These are phyloP conservation scores for Gossypium arboreum DNA, from an alignment of 345 rosid genomes.

Conservation along the genomic window DNA sequence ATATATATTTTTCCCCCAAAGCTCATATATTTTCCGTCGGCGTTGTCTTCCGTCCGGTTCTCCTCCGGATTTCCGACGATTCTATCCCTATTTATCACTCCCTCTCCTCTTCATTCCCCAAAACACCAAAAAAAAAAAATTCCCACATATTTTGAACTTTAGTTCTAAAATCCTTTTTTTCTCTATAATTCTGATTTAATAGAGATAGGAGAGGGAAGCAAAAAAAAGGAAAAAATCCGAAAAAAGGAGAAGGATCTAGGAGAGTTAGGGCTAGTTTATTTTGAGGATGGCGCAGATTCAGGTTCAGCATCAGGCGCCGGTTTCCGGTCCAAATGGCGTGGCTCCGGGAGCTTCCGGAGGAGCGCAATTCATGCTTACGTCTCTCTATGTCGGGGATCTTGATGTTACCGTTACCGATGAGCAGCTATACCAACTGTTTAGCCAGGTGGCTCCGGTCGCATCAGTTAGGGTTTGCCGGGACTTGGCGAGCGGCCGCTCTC, in stretches of 20 bases:
- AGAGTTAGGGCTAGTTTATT: constrained; percentile 1
- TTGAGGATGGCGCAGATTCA: constrained; percentile 77
- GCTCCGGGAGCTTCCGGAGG: constrained; percentile 34
- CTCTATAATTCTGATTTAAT: constrained; percentile 18
- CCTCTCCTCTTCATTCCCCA: constrained; percentile 19
- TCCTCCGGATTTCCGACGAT: constrained; percentile 31
- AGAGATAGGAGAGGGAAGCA: constrained; percentile 22
- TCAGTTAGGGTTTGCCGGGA: constrained; percentile 89
- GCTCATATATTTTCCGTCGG: constrained; percentile 22
- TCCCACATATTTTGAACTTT: background rate
- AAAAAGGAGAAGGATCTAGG: constrained; percentile 24
- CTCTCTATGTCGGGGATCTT: constrained; percentile 88
- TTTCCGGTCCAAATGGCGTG: constrained; percentile 37
- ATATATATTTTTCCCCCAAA: constrained; percentile 14
- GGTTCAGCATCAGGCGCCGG: constrained; percentile 52
- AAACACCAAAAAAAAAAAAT: constrained; percentile 5
- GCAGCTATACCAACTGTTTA: constrained; percentile 74
- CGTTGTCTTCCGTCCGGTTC: constrained; percentile 25
- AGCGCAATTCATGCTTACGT: constrained; percentile 44
- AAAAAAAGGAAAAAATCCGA: background rate
- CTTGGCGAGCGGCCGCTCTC: constrained; percentile 66
- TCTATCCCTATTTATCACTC: constrained; percentile 25
- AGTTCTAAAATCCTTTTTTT: constrained; percentile 5
- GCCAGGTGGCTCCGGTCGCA: constrained; percentile 68
- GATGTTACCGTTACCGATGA: constrained; percentile 66